These are phyloP conservation scores for Boletales sp. DNA, from an alignment of 768 basidiomycete genomes.

Conservation along the genomic window DNA sequence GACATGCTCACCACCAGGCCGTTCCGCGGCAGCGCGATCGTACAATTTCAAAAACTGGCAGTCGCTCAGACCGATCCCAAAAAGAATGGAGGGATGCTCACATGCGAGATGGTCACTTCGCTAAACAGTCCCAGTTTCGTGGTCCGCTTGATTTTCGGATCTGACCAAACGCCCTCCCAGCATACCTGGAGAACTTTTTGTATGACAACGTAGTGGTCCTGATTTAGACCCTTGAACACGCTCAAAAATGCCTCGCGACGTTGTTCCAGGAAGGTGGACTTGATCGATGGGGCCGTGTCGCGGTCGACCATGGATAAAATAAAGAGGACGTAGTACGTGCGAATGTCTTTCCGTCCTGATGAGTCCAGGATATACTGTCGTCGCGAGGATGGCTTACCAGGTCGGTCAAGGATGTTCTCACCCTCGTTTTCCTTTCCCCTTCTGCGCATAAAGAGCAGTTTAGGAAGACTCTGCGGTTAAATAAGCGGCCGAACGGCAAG, in stretches of 20 bases:
- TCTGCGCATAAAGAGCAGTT: slow-evolving; percentile 67
- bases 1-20: slow-evolving; percentile 46
- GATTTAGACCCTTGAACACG: slow-evolving; percentile 68
- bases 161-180: slow-evolving; percentile 77
- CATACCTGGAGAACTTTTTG: slow-evolving; percentile 66
- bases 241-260: slow-evolving; percentile 60
- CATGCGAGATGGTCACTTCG: slow-evolving; percentile 61
- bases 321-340: slow-evolving; percentile 70
- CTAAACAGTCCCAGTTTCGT: slow-evolving; percentile 70
- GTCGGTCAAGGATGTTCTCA: slow-evolving; percentile 44
- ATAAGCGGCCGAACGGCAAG: not conserved
- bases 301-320: slow-evolving; percentile 67
- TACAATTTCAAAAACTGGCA: slow-evolving; percentile 71
- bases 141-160: slow-evolving; percentile 66
- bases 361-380: not conserved
- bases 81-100: slow-evolving; percentile 28
- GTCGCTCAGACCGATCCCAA: not conserved
- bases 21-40: slow-evolving; percentile 51
- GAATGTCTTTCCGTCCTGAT: slow-evolving; percentile 54
- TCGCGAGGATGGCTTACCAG: slow-evolving; percentile 42
- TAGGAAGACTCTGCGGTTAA: slow-evolving; percentile 52
- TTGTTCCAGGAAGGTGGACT: slow-evolving; percentile 66
- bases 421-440: slow-evolving; percentile 43
- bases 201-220: slow-evolving; percentile 62
- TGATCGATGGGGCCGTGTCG: slow-evolving; percentile 47